phyloP scores from a whole-genome alignment of 176 grass and related monocot species.

The Oryza longistaminata region DNA sequence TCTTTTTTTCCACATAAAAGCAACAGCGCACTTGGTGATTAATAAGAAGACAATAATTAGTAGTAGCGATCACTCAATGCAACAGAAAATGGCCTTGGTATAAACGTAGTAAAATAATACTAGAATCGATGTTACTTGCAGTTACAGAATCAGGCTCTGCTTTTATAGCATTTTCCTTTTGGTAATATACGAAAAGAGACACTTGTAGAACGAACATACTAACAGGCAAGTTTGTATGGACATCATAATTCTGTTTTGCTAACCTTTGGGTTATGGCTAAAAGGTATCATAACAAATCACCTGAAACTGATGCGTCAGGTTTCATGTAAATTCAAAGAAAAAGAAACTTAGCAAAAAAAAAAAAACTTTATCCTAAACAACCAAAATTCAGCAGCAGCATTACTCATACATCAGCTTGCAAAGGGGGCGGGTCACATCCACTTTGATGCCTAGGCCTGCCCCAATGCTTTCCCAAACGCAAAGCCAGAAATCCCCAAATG shows the following conservation, averaged over 20 bases:
- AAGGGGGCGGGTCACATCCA: too few species aligned
- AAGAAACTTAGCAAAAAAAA: background rate
- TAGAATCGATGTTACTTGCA: too few species aligned
- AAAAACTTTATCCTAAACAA: background rate
- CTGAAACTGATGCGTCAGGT: background rate
- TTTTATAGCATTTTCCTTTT: too few species aligned
- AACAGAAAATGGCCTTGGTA: background rate
- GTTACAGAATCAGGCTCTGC: too few species aligned
- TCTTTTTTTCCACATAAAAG: too few species aligned
- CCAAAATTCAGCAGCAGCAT: background rate
- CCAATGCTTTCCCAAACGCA: too few species aligned
- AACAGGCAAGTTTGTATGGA: background rate
- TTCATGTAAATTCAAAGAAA: background rate
- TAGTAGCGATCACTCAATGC: background rate
- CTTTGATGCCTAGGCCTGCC: too few species aligned
- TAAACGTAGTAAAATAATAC: too few species aligned
- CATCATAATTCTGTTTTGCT: background rate
- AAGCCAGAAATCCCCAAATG: too few species aligned
- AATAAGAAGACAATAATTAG: too few species aligned
- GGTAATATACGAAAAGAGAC: background rate
- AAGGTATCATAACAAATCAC: background rate
- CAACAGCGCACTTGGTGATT: too few species aligned
- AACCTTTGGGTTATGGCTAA: background rate
- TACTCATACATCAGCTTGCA: background rate
- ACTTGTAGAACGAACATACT: background rate